A percentile compares a stretch with the other conserved stretches of the same genome.
phyloP scores from a whole-genome alignment of 805 yeast species.

The Ogataea populi-albae region DNA sequence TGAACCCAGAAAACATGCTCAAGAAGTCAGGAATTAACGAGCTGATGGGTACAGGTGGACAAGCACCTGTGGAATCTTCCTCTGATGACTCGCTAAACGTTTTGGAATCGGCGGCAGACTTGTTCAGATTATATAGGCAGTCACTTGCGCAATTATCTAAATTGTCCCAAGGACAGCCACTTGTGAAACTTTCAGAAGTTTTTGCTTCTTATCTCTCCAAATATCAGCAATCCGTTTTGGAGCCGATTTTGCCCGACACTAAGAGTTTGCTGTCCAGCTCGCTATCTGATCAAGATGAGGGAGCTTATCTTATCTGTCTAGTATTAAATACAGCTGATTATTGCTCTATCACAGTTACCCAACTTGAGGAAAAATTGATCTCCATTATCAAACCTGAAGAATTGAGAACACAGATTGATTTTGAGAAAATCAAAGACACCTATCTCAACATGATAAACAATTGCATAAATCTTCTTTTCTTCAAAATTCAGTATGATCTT shows the following conservation, averaged over 20 bases:
- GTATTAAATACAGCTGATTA: conserved; percentile 88
- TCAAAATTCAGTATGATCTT: conserved; percentile 57
- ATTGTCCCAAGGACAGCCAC: conserved; percentile 46
- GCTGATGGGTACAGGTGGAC: conserved; percentile 3
- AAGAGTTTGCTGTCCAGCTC: conserved; percentile 30
- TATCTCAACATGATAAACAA: conserved; percentile 58
- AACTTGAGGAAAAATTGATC: conserved; percentile 61
- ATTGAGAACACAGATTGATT: conserved; percentile 41
- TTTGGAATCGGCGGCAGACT: conserved; percentile 81
- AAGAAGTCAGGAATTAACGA: conserved; percentile 36
- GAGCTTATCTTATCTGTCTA: conserved; percentile 63
- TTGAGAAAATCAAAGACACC: conserved; percentile 53
- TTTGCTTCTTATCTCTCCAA: conserved; percentile 65
- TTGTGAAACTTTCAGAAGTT: conserved; percentile 52
- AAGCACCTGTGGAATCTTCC: conserved; percentile 12
- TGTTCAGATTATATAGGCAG: conserved; percentile 75
- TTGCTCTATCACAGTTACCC: conserved; percentile 72
- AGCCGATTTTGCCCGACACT: conserved; percentile 44
- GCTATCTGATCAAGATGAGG: conserved; percentile 47
- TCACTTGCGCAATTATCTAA: conserved; percentile 68
- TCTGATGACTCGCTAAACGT: conserved; percentile 50
- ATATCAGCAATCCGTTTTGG: conserved; percentile 52
- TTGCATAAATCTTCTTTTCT: conserved; percentile 53
- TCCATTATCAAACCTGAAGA: conserved; percentile 36
- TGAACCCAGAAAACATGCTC: conserved; percentile 53